Conservation (phyloP, 1,284 basidiomycete species). For the Rhodotorula sp. region DNA sequence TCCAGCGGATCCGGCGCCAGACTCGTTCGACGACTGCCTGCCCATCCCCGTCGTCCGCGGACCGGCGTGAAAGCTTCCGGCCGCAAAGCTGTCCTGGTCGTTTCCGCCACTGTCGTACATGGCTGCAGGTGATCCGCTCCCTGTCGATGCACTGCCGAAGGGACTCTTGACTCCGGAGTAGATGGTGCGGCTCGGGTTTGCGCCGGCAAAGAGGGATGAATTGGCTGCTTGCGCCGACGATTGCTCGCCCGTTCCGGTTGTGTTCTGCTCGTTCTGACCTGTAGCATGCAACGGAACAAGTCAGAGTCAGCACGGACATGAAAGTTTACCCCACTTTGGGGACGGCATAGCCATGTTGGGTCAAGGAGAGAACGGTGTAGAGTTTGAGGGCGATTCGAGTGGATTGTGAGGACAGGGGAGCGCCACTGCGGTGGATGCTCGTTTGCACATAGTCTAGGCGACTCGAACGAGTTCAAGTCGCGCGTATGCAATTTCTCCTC, state of each 20-base stretch:
- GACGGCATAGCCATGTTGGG: no score
- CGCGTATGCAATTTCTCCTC: neutral
- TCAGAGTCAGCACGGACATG: no score
- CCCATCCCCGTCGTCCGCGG: slow-evolving; percentile 26
- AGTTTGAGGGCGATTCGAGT: no score
- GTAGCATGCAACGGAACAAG: no score
- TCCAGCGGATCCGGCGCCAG: neutral
- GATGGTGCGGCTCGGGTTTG: slow-evolving; percentile 17
- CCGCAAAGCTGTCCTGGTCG: slow-evolving; percentile 16
- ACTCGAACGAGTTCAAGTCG: neutral
- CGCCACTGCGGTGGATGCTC: neutral
- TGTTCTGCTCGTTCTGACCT: no score
- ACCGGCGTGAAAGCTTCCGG: slow-evolving; percentile 9
- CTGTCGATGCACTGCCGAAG: neutral
- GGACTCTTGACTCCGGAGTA: slow-evolving; percentile 5
- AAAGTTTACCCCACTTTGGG: no score
- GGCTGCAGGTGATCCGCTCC: neutral
- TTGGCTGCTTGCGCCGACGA: neutral
- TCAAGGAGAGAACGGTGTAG: no score
- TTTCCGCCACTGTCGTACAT: slow-evolving; percentile 8
- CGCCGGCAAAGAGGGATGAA: slow-evolving; percentile 1
- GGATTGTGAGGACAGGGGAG: no score
- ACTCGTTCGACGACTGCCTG: slow-evolving; percentile 5
- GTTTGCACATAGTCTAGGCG: neutral
- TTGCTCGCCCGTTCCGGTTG: no score